Evolutionary conservation across 805 yeast genomes (phyloP).

Genomic region (Ogataea philodendri): DNA sequence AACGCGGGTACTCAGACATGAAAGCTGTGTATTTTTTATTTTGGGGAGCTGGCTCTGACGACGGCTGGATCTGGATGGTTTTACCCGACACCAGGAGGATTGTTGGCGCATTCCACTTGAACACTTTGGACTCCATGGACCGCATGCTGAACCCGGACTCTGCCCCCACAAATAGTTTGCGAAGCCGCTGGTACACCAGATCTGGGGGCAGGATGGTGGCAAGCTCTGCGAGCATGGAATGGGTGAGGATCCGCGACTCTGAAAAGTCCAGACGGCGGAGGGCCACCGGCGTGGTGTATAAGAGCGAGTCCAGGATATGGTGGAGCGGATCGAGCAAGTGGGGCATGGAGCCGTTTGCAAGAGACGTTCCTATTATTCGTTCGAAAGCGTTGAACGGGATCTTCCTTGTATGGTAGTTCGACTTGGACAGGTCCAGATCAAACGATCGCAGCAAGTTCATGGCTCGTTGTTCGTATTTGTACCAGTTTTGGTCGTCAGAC

Average conservation of each 20-base stretch:
- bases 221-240: slow-evolving; percentile 37
- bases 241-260: slow-evolving; percentile 40
- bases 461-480: slow-evolving; percentile 44
- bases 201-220: slow-evolving; percentile 39
- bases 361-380: slow-evolving; percentile 25
- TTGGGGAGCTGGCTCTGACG: slow-evolving; percentile 29
- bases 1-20: slow-evolving; percentile 45
- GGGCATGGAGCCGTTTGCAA: slow-evolving; percentile 36
- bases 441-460: slow-evolving; percentile 48
- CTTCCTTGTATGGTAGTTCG: slow-evolving; percentile 17
- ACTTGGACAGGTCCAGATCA: slow-evolving; percentile 35
- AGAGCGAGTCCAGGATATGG: slow-evolving; percentile 41
- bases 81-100: slow-evolving; percentile 68
- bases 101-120: slow-evolving; percentile 91
- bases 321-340: slow-evolving; percentile 44
- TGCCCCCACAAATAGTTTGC: slow-evolving; percentile 68
- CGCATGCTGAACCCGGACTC: slow-evolving; percentile 85
- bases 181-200: slow-evolving; percentile 45
- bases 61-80: slow-evolving; percentile 33
- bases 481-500: slow-evolving; percentile 37
- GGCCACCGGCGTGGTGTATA: slow-evolving; percentile 22
- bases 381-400: slow-evolving; percentile 37
- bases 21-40: slow-evolving; percentile 53
- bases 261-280: slow-evolving; percentile 12
- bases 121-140: slow-evolving; percentile 76